Evolutionary conservation across 805 yeast species (phyloP), one percentile per base, ranked within the genome.

Genomic region (Wickerhamiella spandovensis): DNA sequence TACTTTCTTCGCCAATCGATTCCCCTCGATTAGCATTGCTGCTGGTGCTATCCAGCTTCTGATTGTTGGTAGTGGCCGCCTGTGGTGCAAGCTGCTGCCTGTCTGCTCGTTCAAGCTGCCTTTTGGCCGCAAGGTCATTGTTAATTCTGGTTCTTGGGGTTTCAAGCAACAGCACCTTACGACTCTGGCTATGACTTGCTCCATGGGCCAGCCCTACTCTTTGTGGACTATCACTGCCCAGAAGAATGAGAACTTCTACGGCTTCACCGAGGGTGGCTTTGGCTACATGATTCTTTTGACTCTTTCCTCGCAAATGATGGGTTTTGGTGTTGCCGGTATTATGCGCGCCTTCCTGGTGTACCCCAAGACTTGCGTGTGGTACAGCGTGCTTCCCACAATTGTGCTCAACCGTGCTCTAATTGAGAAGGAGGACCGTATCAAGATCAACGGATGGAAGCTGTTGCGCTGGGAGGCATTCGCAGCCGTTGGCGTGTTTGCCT

Each of bases 91-190:
- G 57, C 58, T 44, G 24, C 2, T 53, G 13, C 46, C 46, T 12
- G 30, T 44, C 13, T 44, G 38, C 9, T 17, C 45, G 12, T 5
- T 53, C 1, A 52, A 49, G 3, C 8, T 45, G 4, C 51, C 54
- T 5, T 23, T n/a, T 8, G 49, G 50, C 8, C 45, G 44, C 15
- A 22, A 44, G 32, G n/a, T 48, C 2, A 43, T 35, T 7, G 61
- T 79, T 49, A 78, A 78, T 61, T 82, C 81, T 2, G 82, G 84
- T 10, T 38, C 82, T 12, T 81, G 83, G 81, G 66, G 71, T 25
- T 68, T 63, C 53, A 81, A 81, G 58, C 86, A 81, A 58, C 86
- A 81, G 61, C 77, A 79, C 79, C 70, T 81, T 51, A 69, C 81
- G 1, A 76, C 85, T 1, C 50, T 61, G 13, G 54, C 58, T 45